These are phyloP conservation scores for Withania somnifera DNA, from an alignment of 305 asterid species.

Conservation along the genomic window DNA sequence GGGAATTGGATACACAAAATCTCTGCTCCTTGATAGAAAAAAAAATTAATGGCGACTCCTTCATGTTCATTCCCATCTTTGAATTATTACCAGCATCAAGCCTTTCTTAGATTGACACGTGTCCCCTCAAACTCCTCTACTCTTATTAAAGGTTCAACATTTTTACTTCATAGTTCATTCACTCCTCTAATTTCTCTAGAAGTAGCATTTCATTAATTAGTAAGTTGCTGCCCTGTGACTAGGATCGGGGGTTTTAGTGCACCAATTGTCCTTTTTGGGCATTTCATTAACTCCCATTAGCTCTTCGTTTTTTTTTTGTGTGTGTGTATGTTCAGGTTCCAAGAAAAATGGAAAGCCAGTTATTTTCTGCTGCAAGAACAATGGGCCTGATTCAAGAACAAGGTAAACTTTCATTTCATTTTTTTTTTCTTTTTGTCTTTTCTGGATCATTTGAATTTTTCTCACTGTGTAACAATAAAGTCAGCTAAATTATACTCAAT, in stretches of 20 bases:
- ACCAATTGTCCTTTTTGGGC: no score
- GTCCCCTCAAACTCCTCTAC: not conserved
- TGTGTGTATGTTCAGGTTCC: not conserved
- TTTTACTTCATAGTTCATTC: not conserved
- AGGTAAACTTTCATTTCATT: not conserved
- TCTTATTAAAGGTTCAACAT: not conserved
- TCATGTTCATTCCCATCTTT: not conserved
- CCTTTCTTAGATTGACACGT: not conserved
- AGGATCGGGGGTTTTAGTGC: no score
- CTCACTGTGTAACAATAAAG: not conserved
- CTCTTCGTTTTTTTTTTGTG: no score
- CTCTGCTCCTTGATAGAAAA: not conserved
- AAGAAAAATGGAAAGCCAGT: not conserved
- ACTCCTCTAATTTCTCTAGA: not conserved
- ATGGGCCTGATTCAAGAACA: not conserved
- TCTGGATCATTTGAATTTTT: not conserved
- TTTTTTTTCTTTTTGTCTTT: not conserved
- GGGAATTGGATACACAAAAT: not conserved
- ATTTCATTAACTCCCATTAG: no score
- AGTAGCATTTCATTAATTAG: no score
- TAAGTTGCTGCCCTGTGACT: no score
- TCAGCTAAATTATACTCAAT: not conserved
- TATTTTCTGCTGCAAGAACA: slow-evolving; percentile 2
- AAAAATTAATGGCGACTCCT: not conserved
- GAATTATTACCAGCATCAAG: not conserved